Evolutionary conservation across 2,329 filamentous ascomycete genomes (phyloP).

Genomic region (Ascochyta clinopodiicola): DNA sequence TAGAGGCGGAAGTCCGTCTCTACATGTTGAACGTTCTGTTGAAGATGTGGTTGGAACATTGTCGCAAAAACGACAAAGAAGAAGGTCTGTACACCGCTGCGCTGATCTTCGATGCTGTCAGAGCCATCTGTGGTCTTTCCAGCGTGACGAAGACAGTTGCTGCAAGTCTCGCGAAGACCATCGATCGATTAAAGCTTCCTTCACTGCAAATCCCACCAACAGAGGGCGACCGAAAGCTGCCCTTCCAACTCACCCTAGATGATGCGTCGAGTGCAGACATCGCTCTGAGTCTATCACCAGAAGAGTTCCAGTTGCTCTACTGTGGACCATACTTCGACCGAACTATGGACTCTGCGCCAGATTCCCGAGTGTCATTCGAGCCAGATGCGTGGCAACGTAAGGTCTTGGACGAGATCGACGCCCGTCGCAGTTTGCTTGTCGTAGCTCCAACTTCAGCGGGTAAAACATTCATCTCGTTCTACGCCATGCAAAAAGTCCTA

Average conservation of each 20-base stretch:
- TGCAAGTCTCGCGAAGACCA: conserved; percentile 42
- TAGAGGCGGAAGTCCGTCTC: conserved; percentile 56
- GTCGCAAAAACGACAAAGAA: conserved; percentile 38
- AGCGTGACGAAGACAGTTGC: conserved; percentile 40
- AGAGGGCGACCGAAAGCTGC: conserved; percentile 50
- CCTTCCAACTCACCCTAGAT: conserved; percentile 50
- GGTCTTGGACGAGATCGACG: conserved; percentile 76
- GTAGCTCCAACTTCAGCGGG: conserved; percentile 80
- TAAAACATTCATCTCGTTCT: conserved; percentile 85
- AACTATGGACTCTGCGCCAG: conserved; percentile 71
- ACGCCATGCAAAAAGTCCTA: conserved; percentile 80
- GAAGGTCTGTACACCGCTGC: conserved; percentile 42
- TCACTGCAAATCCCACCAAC: conserved; percentile 38
- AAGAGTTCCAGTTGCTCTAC: conserved; percentile 71
- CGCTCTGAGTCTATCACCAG: conserved; percentile 51
- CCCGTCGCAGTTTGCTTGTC: conserved; percentile 72
- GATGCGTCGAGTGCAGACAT: conserved; percentile 30
- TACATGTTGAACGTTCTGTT: conserved; percentile 59
- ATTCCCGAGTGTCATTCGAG: conserved; percentile 73
- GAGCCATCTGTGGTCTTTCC: conserved; percentile 35
- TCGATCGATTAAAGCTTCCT: conserved; percentile 51
- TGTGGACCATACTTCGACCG: conserved; percentile 78
- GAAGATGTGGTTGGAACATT: conserved; percentile 54
- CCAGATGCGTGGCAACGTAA: conserved; percentile 79
- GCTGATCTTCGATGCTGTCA: conserved; percentile 41